phyloP scores from a whole-genome alignment of 306 rosid species.

The Spatholobus suberectus region DNA sequence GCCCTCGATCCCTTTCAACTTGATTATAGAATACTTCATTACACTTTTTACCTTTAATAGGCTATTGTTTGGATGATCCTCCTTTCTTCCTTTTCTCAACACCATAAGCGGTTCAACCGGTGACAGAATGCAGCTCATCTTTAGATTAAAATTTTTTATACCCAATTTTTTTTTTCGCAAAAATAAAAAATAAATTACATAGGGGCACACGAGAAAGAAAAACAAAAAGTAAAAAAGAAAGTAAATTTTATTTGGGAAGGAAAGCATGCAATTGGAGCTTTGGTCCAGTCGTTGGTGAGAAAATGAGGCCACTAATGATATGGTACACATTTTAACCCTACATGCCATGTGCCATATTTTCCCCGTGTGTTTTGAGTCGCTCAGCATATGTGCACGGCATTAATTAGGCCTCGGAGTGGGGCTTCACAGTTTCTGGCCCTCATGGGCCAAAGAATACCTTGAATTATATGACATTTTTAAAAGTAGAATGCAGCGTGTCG shows the following conservation, averaged over 20 bases:
- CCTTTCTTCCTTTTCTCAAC: background rate
- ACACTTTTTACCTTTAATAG: background rate
- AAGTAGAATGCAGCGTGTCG: background rate
- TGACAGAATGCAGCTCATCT: background rate
- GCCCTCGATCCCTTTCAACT: background rate
- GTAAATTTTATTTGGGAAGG: background rate
- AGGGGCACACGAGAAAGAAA: background rate
- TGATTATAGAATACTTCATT: background rate
- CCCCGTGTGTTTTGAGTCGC: slow-evolving; percentile 1
- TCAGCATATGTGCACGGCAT: background rate
- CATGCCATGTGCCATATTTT: slow-evolving; percentile 37
- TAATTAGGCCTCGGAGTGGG: background rate
- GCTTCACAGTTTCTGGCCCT: background rate
- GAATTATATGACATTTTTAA: background rate
- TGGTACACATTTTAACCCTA: background rate
- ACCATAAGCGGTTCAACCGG: background rate
- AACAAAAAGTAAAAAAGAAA: background rate
- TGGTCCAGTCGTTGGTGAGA: background rate
- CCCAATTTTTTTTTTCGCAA: background rate
- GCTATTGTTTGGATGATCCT: background rate
- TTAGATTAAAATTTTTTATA: background rate
- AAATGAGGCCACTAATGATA: slow-evolving; percentile 14
- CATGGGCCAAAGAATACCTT: background rate
- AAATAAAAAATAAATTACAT: background rate
- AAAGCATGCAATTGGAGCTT: background rate